phyloP scores from a whole-genome alignment of 805 yeast genomes.

The Ogataea neopini region DNA sequence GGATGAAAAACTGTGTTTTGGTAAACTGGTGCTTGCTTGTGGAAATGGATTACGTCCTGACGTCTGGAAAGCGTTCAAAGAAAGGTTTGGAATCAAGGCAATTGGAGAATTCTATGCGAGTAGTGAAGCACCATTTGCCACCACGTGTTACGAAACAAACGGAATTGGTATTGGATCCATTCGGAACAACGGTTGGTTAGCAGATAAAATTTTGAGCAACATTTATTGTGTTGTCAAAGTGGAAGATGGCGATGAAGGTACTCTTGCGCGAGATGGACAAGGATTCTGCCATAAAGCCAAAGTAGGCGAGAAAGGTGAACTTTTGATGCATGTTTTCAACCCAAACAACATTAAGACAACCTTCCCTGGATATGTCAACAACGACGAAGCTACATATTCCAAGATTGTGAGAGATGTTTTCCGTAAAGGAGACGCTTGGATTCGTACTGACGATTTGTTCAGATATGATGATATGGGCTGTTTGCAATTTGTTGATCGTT shows the following conservation, averaged over 20 bases:
- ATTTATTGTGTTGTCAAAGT: conserved; percentile 67
- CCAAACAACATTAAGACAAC: conserved; percentile 64
- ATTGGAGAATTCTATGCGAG: conserved; percentile 94
- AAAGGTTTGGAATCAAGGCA: conserved; percentile 68
- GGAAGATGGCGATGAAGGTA: conserved; percentile 77
- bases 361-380: conserved; percentile 88
- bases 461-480: conserved; percentile 65
- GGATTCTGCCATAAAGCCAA: conserved; percentile 62
- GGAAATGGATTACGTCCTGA: conserved; percentile 92
- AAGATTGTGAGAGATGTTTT: conserved; percentile 76
- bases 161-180: conserved; percentile 81
- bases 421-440: conserved; percentile 87
- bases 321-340: conserved; percentile 72
- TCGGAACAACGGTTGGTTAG: conserved; percentile 76
- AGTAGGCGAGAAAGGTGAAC: conserved; percentile 78
- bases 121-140: conserved; percentile 88
- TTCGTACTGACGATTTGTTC: conserved; percentile 83
- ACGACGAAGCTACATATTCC: conserved; percentile 73
- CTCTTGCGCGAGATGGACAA: conserved; percentile 62
- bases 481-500: conserved; percentile 83
- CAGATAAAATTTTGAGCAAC: conserved; percentile 52
- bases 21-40: conserved; percentile 62
- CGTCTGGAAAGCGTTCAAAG: conserved; percentile 80
- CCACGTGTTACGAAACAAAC: conserved; percentile 68
- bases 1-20: conserved; percentile 27